These are phyloP conservation scores for Mycena kentingensis DNA, from an alignment of 768 basidiomycete species.

Conservation along the genomic window DNA sequence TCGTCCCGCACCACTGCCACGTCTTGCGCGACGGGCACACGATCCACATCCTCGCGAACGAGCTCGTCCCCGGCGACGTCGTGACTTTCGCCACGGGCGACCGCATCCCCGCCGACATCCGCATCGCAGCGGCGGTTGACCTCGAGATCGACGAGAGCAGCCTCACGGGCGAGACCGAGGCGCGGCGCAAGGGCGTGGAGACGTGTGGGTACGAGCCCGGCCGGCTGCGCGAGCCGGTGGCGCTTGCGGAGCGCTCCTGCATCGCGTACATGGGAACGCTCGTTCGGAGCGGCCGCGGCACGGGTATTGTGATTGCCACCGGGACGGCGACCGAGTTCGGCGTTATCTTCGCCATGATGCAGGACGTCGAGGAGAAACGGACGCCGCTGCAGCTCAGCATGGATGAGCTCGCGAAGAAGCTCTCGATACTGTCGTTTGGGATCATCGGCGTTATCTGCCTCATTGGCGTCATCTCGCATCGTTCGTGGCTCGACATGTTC, in stretches of 20 bases:
- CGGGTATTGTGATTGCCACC: conserved; percentile 84
- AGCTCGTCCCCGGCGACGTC: conserved; percentile 94
- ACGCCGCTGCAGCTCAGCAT: conserved; percentile 92
- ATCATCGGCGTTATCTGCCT: conserved; percentile 92
- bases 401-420: conserved; percentile 94
- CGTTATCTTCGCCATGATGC: conserved; percentile 97
- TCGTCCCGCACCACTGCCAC: conserved; percentile 96
- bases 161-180: conserved; percentile 88
- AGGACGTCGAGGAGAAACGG: conserved; percentile 90
- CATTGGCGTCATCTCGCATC: conserved; percentile 81
- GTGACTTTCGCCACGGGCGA: conserved; percentile 90
- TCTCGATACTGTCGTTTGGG: conserved; percentile 89
- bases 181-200: conserved; percentile 67
- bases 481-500: conserved; percentile 97
- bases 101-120: conserved; percentile 91
- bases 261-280: conserved; percentile 96
- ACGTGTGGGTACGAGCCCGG: conserved; percentile 53
- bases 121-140: conserved; percentile 78
- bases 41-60: conserved; percentile 87
- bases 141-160: conserved; percentile 96
- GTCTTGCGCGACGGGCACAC: conserved; percentile 77
- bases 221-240: conserved; percentile 40
- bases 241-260: conserved; percentile 83
- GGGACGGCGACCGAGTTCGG: conserved; percentile 92
- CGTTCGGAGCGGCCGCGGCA: conserved; percentile 84